Evolutionary conservation across 1,284 basidiomycete species (phyloP).

Genomic region (Meripilus lineatus): DNA sequence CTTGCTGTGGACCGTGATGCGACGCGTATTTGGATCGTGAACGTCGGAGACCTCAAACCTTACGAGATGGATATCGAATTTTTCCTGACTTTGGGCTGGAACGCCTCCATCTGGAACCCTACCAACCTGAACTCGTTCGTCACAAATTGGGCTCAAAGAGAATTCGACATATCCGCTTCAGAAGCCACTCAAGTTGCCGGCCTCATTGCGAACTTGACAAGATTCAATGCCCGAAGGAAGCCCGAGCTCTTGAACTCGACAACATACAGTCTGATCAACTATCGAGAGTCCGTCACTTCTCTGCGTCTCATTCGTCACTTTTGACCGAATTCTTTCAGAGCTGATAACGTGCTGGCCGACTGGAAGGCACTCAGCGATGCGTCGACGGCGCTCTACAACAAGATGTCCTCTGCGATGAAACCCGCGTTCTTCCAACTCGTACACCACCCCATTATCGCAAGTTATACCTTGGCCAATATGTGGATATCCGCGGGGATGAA

Average conservation of each 20-base stretch:
- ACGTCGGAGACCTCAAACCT: conserved; percentile 70
- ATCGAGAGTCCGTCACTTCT: conserved; percentile 52
- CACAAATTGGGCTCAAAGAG: conserved; percentile 55
- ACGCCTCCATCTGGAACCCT: conserved; percentile 47
- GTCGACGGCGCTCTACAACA: conserved; percentile 53
- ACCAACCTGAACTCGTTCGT: conserved; percentile 53
- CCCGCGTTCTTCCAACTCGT: conserved; percentile 67
- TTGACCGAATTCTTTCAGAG: conserved; percentile 30
- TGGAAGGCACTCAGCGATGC: conserved; percentile 46
- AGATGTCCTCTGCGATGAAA: conserved; percentile 38
- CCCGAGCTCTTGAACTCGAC: conserved; percentile 62
- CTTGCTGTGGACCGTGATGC: conserved; percentile 55
- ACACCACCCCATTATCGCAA: conserved; percentile 57
- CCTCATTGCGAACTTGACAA: conserved; percentile 56
- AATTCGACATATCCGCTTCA: conserved; percentile 46
- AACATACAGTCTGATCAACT: conserved; percentile 58
- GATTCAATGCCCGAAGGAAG: conserved; percentile 59
- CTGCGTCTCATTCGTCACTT: background rate
- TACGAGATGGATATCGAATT: conserved; percentile 70
- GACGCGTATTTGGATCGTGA: conserved; percentile 53
- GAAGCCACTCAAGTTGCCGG: conserved; percentile 40
- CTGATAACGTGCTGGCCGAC: conserved; percentile 46
- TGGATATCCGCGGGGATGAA: conserved; percentile 56
- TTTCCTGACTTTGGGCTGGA: conserved; percentile 61
- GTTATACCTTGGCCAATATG: conserved; percentile 51